These are phyloP conservation scores for Starmerella floris DNA, from an alignment of 805 yeast species.

Conservation along the genomic window DNA sequence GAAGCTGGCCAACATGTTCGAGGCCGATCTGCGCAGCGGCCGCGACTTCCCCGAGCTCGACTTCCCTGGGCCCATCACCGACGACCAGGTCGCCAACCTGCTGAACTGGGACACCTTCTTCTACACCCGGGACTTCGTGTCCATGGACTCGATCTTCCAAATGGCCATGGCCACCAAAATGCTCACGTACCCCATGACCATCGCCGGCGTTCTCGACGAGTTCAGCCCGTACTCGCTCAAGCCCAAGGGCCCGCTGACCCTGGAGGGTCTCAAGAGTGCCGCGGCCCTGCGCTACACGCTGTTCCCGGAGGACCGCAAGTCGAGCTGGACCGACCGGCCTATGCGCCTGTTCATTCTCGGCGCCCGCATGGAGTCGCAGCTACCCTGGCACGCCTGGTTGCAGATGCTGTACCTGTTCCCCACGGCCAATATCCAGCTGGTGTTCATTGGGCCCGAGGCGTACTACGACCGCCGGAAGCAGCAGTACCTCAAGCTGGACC, in stretches of 20 bases:
- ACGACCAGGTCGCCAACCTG: constrained; percentile 60
- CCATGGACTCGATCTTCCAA: constrained; percentile 95
- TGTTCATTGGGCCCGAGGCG: constrained; percentile 89
- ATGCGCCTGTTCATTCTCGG: constrained; percentile 81
- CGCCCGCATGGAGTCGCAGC: constrained; percentile 81
- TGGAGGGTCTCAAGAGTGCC: constrained; percentile 85
- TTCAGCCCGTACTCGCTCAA: constrained; percentile 69
- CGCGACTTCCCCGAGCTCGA: constrained; percentile 91
- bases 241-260: constrained; percentile 76
- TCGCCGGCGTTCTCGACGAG: constrained; percentile 70
- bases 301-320: constrained; percentile 52
- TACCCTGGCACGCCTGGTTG: constrained; percentile 93
- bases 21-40: constrained; percentile 89
- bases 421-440: constrained; percentile 65
- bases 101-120: constrained; percentile 85
- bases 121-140: constrained; percentile 81
- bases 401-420: constrained; percentile 82
- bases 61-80: constrained; percentile 69
- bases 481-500: constrained; percentile 43
- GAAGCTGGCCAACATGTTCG: constrained; percentile 80
- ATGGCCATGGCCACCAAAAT: constrained; percentile 90
- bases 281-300: constrained; percentile 87
- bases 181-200: constrained; percentile 83
- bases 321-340: constrained; percentile 68
- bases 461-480: constrained; percentile 60